Percentiles rank a stretch among this genome's conserved stretches.
Evolutionary conservation across 73 alveolate genomes (phyloP).

Genomic region (Breviolum minutum): DNA sequence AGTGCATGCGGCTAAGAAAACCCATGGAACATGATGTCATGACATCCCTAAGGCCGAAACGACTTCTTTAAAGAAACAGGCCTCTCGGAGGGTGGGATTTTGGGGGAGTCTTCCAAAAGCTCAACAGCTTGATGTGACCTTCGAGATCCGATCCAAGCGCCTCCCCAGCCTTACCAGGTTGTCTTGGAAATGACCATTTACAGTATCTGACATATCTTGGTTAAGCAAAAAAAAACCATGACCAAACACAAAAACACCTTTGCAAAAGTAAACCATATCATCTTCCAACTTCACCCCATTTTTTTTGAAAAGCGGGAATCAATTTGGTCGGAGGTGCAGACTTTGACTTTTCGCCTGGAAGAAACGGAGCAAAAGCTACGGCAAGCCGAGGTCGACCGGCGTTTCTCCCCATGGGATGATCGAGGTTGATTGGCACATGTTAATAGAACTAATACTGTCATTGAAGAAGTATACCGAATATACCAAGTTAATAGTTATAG

Average conservation of each 20-base stretch:
- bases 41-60: conserved; percentile 25
- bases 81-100: neutral
- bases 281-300: neutral
- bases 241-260: no score
- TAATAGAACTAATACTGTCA: no score
- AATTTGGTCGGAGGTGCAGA: conserved; percentile 18
- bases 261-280: no score
- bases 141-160: neutral
- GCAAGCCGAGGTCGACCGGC: conserved; percentile 23
- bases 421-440: neutral
- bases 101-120: neutral
- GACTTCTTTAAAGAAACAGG: conserved; percentile 51
- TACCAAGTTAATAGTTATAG: no score
- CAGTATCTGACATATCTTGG: no score
- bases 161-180: no score
- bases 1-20: no score
- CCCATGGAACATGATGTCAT: no score
- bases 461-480: no score
- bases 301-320: neutral
- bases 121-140: neutral
- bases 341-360: conserved; percentile 40
- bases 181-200: no score
- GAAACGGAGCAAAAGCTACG: conserved; percentile 58
- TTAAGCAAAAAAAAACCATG: no score
- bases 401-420: neutral